phyloP scores from a whole-genome alignment of 371 early-diverging fungal species.

The Mucor circinelloides region DNA sequence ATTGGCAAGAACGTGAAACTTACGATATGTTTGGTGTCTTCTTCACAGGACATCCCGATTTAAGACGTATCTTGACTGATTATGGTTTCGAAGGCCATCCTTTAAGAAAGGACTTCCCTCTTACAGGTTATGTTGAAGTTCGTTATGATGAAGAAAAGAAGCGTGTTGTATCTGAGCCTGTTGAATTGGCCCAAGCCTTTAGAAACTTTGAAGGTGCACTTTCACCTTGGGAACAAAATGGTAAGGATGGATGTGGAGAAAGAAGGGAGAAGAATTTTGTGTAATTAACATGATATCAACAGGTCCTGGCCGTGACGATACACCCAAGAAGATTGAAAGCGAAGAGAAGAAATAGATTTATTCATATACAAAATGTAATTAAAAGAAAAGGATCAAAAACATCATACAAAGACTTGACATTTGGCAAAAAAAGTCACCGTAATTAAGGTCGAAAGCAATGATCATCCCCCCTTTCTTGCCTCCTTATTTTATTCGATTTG shows the following conservation, averaged over 20 bases:
- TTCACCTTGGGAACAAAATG: constrained; percentile 90
- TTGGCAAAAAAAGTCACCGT: not conserved
- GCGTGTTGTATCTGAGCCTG: constrained; percentile 93
- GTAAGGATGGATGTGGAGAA: constrained; percentile 31
- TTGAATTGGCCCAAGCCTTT: constrained; percentile 96
- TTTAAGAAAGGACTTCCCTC: constrained; percentile 97
- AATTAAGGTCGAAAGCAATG: not conserved
- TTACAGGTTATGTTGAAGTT: constrained; percentile 95
- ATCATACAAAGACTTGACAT: not conserved
- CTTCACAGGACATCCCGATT: constrained; percentile 95
- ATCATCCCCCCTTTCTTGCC: not conserved
- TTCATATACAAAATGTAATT: constrained; percentile 13
- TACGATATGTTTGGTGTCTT: constrained; percentile 99
- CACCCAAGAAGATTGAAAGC: constrained; percentile 44
- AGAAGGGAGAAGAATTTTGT: not conserved
- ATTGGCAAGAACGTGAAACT: constrained; percentile 98
- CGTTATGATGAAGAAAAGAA: constrained; percentile 97
- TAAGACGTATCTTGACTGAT: constrained; percentile 96
- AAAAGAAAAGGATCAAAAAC: not conserved
- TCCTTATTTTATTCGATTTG: constrained; percentile 1
- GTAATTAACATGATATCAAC: not conserved
- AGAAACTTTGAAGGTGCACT: constrained; percentile 88
- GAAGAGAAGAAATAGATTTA: constrained; percentile 41
- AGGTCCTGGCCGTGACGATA: constrained; percentile 56
- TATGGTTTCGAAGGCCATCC: constrained; percentile 99